phyloP scores from a whole-genome alignment of 208 protist species.

The Leishmania guyanensis region DNA sequence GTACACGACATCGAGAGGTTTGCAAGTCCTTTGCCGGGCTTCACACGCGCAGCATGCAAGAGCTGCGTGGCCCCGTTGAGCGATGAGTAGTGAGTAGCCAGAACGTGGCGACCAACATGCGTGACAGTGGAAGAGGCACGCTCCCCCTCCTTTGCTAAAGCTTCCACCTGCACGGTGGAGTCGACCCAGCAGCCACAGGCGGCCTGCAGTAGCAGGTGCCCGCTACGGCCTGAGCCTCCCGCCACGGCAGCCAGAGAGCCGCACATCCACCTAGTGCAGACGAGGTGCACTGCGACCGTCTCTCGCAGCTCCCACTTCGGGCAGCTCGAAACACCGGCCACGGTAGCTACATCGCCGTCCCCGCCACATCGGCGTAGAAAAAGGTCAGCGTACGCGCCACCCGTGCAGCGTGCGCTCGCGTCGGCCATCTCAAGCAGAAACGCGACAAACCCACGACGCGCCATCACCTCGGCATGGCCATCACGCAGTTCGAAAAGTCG shows the following conservation, averaged over 20 bases:
- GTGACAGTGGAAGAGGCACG: not conserved
- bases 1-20: conserved; percentile 91
- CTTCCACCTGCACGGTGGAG: not conserved
- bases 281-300: conserved; percentile 54
- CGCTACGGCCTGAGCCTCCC: conserved; percentile 41
- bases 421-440: conserved; percentile 62
- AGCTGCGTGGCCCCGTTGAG: conserved; percentile 34
- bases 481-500: conserved; percentile 50
- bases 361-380: conserved; percentile 8
- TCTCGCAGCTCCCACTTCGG: conserved; percentile 32
- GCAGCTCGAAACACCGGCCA: not conserved
- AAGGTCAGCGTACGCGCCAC: not conserved
- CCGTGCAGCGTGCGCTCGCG: not conserved
- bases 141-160: not conserved
- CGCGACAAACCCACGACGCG: conserved; percentile 67
- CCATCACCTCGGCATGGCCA: conserved; percentile 89
- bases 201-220: conserved; percentile 54
- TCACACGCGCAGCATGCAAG: conserved; percentile 50
- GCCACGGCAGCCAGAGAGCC: conserved; percentile 58
- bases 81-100: conserved; percentile 56
- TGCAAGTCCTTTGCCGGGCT: conserved; percentile 78
- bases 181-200: conserved; percentile 37
- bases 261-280: conserved; percentile 78
- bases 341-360: not conserved
- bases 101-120: conserved; percentile 26